These are phyloP conservation scores for Mediolabrus comicus DNA, from an alignment of 108 stramenopile genomes.

Conservation along the genomic window DNA sequence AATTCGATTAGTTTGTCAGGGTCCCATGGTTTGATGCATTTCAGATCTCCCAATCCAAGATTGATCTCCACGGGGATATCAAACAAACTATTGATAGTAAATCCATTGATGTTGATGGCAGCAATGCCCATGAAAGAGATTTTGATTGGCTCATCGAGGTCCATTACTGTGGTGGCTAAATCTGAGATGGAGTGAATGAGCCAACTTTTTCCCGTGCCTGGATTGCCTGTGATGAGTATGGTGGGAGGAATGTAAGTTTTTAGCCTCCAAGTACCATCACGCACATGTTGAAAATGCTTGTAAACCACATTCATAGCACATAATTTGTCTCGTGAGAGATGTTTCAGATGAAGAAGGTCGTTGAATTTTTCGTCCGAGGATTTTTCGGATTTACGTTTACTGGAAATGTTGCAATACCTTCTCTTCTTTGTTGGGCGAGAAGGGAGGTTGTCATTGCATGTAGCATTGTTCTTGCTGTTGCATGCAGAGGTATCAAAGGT, in stretches of 20 bases:
- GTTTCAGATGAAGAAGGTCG: neutral
- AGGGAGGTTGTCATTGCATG: no score
- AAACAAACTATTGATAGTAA: conserved; percentile 7
- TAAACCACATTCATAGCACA: neutral
- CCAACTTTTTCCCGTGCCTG: neutral
- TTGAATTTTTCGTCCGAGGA: neutral
- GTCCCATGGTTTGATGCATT: neutral
- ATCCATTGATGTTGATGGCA: conserved; percentile 13
- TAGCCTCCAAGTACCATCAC: neutral
- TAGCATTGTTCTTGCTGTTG: no score
- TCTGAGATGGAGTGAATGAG: neutral
- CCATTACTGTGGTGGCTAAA: neutral
- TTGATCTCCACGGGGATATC: neutral
- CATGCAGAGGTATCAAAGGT: no score
- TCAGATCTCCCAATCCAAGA: no score
- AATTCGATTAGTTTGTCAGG: neutral
- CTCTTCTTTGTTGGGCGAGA: no score
- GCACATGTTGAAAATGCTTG: neutral
- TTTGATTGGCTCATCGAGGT: neutral
- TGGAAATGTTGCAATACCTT: no score
- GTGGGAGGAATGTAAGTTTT: neutral
- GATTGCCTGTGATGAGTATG: neutral
- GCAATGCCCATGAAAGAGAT: conserved; percentile 16
- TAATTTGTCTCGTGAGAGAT: neutral
- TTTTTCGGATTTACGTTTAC: neutral